Conservation (phyloP, 768 basidiomycete genomes). For the Leccinum obscurum region DNA sequence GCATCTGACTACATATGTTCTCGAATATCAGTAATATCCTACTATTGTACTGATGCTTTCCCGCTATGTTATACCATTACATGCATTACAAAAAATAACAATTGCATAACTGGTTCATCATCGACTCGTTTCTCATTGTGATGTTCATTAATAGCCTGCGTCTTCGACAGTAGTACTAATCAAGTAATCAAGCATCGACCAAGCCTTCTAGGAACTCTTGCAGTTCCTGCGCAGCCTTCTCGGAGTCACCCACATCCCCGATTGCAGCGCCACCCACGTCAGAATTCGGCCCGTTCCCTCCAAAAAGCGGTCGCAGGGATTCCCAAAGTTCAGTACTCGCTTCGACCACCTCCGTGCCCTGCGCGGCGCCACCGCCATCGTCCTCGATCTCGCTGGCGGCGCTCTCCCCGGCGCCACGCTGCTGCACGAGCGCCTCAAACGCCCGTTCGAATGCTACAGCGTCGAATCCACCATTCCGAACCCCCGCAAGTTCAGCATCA, state of each 20-base stretch:
- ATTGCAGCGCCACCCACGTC: slow-evolving; percentile 26
- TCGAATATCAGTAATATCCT: slow-evolving; percentile 5
- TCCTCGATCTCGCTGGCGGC: slow-evolving; percentile 3
- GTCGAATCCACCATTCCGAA: slow-evolving; percentile 23
- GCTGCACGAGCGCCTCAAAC: slow-evolving; percentile 23
- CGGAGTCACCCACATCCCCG: not conserved
- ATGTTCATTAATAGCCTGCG: not conserved
- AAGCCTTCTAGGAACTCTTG: slow-evolving; percentile 44
- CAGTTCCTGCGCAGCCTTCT: slow-evolving; percentile 42
- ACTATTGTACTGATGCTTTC: slow-evolving; percentile 8
- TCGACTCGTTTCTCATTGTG: not conserved
- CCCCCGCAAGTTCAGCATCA: slow-evolving; percentile 5
- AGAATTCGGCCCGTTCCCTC: slow-evolving; percentile 3
- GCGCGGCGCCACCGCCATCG: slow-evolving; percentile 18
- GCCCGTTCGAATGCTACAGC: slow-evolving; percentile 12
- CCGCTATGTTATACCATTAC: slow-evolving; percentile 14
- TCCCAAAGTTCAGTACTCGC: slow-evolving; percentile 52
- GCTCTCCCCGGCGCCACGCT: no score
- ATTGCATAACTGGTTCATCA: not conserved
- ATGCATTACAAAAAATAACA: not conserved
- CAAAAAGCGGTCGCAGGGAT: slow-evolving; percentile 50
- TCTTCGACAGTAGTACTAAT: not conserved
- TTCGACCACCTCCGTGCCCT: slow-evolving; percentile 42
- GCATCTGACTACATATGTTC: not conserved
- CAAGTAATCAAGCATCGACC: slow-evolving; percentile 4